A percentile compares a stretch with the other conserved stretches of the same genome.
phyloP scores from a whole-genome alignment of 305 asterid genomes.

The Nicotiana rustica region DNA sequence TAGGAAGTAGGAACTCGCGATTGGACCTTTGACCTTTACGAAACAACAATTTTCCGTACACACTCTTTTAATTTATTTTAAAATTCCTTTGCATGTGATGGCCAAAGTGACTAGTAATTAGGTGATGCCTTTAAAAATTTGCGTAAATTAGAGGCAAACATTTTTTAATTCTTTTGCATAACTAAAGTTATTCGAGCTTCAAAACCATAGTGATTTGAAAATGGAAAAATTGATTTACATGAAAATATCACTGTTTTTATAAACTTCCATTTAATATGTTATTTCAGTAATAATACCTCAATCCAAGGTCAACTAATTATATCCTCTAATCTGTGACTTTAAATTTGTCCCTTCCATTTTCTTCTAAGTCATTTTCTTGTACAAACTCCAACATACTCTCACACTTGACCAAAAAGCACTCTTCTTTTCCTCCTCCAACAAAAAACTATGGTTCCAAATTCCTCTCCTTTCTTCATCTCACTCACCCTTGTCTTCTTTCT shows the following conservation, averaged over 20 bases:
- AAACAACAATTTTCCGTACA: no score
- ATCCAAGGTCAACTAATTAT: not conserved
- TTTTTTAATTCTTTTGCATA: not conserved
- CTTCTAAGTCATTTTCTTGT: not conserved
- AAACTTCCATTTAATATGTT: no score
- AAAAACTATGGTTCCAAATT: not conserved
- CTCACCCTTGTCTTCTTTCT: constrained; percentile 42
- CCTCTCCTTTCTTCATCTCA: constrained; percentile 42
- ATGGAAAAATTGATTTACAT: no score
- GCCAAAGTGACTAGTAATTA: not conserved
- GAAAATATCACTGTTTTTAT: no score
- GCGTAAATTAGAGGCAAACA: not conserved
- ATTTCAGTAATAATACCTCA: not conserved
- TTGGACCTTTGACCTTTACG: not conserved
- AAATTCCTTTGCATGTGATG: constrained; percentile 2
- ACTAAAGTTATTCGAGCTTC: no score
- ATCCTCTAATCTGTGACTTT: not conserved
- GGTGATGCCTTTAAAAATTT: not conserved
- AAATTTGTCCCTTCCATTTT: not conserved
- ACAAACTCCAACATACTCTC: not conserved
- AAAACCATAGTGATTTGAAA: not conserved
- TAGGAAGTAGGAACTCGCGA: not conserved
- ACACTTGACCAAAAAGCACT: not conserved
- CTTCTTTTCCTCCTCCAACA: not conserved
- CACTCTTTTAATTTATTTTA: no score